Evolutionary conservation across 192 early-diverging fungal species (phyloP).

Genomic region (Cetraspora pellucida): DNA sequence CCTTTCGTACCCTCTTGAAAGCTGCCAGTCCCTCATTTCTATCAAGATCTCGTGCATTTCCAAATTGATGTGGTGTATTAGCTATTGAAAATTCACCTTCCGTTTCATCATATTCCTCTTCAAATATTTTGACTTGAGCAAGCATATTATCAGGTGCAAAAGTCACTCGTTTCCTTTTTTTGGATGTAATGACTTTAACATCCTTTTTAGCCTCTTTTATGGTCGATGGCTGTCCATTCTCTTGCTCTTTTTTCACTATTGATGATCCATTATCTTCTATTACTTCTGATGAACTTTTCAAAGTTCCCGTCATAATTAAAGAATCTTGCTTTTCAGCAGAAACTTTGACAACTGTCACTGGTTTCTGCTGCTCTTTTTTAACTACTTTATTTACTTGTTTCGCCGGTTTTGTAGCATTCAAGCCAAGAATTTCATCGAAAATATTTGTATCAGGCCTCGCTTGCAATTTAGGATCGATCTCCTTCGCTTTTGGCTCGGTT

Average conservation of each 20-base stretch:
- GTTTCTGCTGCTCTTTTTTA: neutral
- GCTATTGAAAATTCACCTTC: neutral
- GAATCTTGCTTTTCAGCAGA: neutral
- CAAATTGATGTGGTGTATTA: constrained; percentile 35
- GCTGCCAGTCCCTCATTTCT: constrained; percentile 34
- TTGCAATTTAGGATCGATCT: neutral
- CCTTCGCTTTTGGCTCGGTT: neutral
- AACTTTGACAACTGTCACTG: neutral
- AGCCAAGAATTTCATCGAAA: neutral
- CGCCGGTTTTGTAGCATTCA: neutral
- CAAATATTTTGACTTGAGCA: constrained; percentile 26
- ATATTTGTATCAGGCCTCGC: neutral
- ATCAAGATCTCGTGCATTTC: constrained; percentile 39
- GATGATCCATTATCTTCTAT: too few species aligned
- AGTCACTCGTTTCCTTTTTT: constrained; percentile 30
- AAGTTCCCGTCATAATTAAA: too few species aligned
- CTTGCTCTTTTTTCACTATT: too few species aligned
- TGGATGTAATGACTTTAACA: neutral
- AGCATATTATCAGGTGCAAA: constrained; percentile 29
- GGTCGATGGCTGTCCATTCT: neutral
- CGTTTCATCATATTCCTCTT: constrained; percentile 21
- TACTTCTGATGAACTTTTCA: too few species aligned
- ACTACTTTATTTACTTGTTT: neutral
- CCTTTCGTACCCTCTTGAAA: constrained; percentile 26
- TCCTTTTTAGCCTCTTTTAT: neutral